Base-by-base conservation (phyloP, 805 yeast genomes). In the Millerozyma acaciae region DNA sequence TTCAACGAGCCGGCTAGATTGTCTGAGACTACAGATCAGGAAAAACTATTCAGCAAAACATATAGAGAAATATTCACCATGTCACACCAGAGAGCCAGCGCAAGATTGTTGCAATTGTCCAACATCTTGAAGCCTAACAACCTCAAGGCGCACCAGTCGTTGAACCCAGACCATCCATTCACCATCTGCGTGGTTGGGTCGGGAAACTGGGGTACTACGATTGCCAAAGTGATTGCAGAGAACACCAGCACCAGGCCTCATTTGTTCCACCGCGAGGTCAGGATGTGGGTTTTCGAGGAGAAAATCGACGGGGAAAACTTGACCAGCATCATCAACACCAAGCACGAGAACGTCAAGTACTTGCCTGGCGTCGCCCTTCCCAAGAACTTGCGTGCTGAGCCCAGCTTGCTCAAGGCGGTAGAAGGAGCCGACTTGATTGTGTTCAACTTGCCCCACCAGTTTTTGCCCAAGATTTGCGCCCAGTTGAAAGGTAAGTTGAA, bases 151-250 rank as follows among this genome's bases (percentile, higher is more conserved):
- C 32, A 30, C 5, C 32, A 30, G 21, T 40, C 47, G 2, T 32
- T 51, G 21, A 22, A 42, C 2, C 55, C 57, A 22, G 41, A 33
- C 26, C 43, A 36, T 21, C 60, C 62, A 3, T 65, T 63, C 53
- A 59, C 44, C 40, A 50, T 67, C 32, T 60, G 67, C 45, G 65
- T 67, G 34, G 59, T 67, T 33, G 73, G 73, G 12, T 63, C 69
- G 13, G 73, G 73, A 23, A 67, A 65, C 48, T 67, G 73, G 73
- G 73, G 73, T 17, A 66, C 73, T 26, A 65, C 72, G 28, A 65
- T 67, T 18, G 71, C 73, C 39, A 67, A 66, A 50, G 55, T 67
- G 19, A 45, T 67, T 28, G 68, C 73, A 9, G 72, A 67, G 46
- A 67, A 67, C 53, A 51, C 70, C 22, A 49, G 49, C 21, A 58